These are phyloP conservation scores for Helianthus tuberosus DNA, from an alignment of 129 eudicot species.

Conservation along the genomic window DNA sequence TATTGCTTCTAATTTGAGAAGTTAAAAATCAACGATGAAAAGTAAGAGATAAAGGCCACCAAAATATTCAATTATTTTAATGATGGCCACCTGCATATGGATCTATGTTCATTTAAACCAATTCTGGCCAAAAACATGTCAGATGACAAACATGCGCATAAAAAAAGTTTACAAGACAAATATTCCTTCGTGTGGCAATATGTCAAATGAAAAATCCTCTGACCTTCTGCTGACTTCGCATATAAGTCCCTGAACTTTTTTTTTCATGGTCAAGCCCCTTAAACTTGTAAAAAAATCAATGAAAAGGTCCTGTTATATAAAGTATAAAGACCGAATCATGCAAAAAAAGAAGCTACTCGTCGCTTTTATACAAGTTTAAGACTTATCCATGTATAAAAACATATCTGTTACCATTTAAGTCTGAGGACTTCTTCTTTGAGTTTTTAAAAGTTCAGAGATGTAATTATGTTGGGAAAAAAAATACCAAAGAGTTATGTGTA, in stretches of 20 bases:
- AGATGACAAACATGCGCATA: not conserved
- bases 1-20: not conserved
- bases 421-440: not conserved
- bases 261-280: not conserved
- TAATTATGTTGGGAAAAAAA: not conserved
- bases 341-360: not conserved
- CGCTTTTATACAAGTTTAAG: not conserved
- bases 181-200: not conserved
- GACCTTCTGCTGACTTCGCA: not conserved
- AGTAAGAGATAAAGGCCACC: not conserved
- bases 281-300: not conserved
- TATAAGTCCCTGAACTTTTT: not conserved
- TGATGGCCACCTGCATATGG: not conserved
- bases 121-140: not conserved
- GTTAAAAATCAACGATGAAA: not conserved
- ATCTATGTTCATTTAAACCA: not conserved
- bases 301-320: not conserved
- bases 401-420: not conserved
- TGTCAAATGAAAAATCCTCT: not conserved
- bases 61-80: not conserved
- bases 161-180: not conserved
- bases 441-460: not conserved
- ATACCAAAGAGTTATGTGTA: not conserved
- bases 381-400: not conserved
- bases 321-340: not conserved